Evolutionary conservation across 176 grass and related monocot species (phyloP).

Genomic region (Puccinellia tenuiflora): DNA sequence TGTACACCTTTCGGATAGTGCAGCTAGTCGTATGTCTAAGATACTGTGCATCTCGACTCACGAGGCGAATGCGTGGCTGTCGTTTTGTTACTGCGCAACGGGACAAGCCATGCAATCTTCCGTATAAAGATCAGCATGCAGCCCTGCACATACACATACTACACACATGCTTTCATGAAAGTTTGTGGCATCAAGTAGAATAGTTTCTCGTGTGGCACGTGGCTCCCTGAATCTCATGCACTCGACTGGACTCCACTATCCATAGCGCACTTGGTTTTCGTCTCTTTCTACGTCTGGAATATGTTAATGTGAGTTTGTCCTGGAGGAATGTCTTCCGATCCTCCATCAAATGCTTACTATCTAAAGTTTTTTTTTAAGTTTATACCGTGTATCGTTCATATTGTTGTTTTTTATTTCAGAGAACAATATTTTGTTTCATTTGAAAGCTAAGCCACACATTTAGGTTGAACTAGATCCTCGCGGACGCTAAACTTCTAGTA

Average conservation of each 20-base stretch:
- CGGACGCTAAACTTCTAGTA: no score
- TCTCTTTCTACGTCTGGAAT: not conserved
- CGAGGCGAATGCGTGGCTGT: conserved; percentile 10
- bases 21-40: no score
- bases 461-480: no score
- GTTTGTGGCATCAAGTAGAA: not conserved
- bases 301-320: not conserved
- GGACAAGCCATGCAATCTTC: conserved; percentile 8
- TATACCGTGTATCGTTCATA: no score
- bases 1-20: not conserved
- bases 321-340: not conserved
- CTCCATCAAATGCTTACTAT: not conserved
- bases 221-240: not conserved
- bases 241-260: not conserved
- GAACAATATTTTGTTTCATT: no score
- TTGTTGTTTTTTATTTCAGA: no score
- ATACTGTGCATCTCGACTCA: not conserved
- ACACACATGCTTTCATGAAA: not conserved
- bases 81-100: not conserved
- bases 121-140: not conserved
- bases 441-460: no score
- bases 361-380: not conserved
- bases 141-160: not conserved
- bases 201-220: not conserved
- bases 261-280: not conserved